Conservation (phyloP, 2,329 filamentous ascomycete genomes). For the Scedosporium apiospermum region DNA sequence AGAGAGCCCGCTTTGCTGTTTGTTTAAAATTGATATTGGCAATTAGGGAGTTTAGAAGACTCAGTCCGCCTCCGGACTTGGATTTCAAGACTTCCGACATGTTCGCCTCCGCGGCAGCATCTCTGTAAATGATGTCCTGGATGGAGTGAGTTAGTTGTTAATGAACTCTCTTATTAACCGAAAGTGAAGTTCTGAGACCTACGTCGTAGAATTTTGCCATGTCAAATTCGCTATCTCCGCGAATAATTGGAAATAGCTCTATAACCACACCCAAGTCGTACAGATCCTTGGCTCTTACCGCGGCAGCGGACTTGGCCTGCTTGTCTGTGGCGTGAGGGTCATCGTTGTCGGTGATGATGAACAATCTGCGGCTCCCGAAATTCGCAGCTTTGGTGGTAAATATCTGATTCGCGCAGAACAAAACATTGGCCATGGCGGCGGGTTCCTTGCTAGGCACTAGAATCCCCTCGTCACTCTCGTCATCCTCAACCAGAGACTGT, state of each 20-base stretch:
- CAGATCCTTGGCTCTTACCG: slow-evolving; percentile 83
- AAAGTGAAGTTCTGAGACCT: slow-evolving; percentile 20
- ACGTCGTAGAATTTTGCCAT: slow-evolving; percentile 86
- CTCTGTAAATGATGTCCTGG: slow-evolving; percentile 83
- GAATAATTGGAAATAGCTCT: slow-evolving; percentile 84
- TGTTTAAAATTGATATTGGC: slow-evolving; percentile 89
- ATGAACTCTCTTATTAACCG: neutral
- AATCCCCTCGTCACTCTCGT: slow-evolving; percentile 59
- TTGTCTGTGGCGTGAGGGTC: slow-evolving; percentile 70
- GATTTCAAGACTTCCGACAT: slow-evolving; percentile 46
- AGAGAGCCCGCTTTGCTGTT: slow-evolving; percentile 73
- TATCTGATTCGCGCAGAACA: slow-evolving; percentile 93
- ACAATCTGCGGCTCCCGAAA: slow-evolving; percentile 85
- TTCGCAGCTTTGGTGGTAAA: slow-evolving; percentile 93
- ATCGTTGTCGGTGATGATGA: slow-evolving; percentile 92
- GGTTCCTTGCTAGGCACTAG: slow-evolving; percentile 57
- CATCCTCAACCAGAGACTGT: slow-evolving; percentile 67
- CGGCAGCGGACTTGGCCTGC: slow-evolving; percentile 62
- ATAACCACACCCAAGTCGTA: slow-evolving; percentile 90
- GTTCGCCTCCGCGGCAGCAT: slow-evolving; percentile 59
- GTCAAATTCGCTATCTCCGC: slow-evolving; percentile 62
- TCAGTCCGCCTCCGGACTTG: slow-evolving; percentile 65
- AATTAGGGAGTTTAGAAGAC: slow-evolving; percentile 67
- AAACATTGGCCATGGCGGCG: slow-evolving; percentile 75
- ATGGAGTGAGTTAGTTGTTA: slow-evolving; percentile 3